Conservation (phyloP, 1,284 basidiomycete species). For the Taiwanofungus camphoratus region DNA sequence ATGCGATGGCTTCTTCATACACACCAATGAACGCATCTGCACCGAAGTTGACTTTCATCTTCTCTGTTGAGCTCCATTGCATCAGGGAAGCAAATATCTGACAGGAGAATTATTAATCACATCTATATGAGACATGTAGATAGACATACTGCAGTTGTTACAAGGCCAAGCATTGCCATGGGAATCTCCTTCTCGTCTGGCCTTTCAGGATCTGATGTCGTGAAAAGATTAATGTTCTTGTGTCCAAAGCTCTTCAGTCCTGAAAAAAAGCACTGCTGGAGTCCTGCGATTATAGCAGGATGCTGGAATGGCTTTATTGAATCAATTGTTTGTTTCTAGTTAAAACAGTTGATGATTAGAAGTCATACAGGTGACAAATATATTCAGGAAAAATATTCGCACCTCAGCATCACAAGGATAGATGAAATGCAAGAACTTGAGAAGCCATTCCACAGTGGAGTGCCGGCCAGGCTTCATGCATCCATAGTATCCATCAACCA, state of each 20-base stretch:
- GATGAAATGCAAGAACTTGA: background rate
- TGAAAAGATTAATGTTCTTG: background rate
- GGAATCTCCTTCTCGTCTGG: constrained; percentile 3
- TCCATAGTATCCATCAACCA: background rate
- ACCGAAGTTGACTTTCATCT: too few relatives aligned
- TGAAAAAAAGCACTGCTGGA: background rate
- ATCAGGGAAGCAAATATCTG: too few relatives aligned
- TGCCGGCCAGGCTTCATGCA: background rate
- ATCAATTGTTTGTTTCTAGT: background rate
- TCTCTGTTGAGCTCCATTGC: too few relatives aligned
- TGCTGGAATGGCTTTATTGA: background rate
- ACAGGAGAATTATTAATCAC: too few relatives aligned
- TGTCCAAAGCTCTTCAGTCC: background rate
- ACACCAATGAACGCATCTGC: too few relatives aligned
- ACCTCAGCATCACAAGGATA: constrained; percentile 1
- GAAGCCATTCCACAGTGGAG: background rate
- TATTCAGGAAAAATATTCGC: background rate
- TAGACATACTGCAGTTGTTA: constrained; percentile 1
- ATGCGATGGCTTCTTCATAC: too few relatives aligned
- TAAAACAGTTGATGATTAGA: background rate
- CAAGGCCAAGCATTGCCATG: background rate
- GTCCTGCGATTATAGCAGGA: background rate
- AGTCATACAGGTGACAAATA: background rate
- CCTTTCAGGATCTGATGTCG: background rate
- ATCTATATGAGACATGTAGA: too few relatives aligned